Conservation (phyloP, 1,284 basidiomycete genomes). For the Cutaneotrichosporon sp. region DNA sequence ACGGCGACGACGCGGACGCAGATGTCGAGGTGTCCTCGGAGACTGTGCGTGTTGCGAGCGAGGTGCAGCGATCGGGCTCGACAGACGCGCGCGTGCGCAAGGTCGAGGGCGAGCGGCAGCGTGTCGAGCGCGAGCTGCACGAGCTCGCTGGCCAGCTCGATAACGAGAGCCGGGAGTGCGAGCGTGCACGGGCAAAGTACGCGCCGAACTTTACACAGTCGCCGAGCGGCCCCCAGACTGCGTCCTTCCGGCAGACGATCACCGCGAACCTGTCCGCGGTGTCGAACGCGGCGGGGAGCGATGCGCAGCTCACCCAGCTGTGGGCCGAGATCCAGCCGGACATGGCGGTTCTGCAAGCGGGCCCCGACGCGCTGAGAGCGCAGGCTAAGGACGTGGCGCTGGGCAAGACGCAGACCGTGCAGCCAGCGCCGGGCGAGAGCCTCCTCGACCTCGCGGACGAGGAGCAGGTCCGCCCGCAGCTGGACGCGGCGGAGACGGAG, state of each 20-base stretch:
- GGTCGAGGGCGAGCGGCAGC: slow-evolving; percentile 65
- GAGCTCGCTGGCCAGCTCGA: slow-evolving; percentile 67
- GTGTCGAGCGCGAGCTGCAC: slow-evolving; percentile 65
- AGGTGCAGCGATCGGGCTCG: slow-evolving; percentile 66
- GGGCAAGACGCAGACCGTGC: slow-evolving; percentile 51
- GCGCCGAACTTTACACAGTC: slow-evolving; percentile 86
- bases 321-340: slow-evolving; percentile 75
- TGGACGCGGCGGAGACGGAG: slow-evolving; percentile 59
- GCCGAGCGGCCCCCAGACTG: slow-evolving; percentile 75
- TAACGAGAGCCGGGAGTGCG: slow-evolving; percentile 76
- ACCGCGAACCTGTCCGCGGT: slow-evolving; percentile 75
- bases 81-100: slow-evolving; percentile 59
- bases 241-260: slow-evolving; percentile 73
- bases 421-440: slow-evolving; percentile 33
- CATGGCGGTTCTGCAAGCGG: slow-evolving; percentile 63
- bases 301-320: slow-evolving; percentile 70
- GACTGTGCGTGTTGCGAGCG: slow-evolving; percentile 74
- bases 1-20: slow-evolving; percentile 59
- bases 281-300: slow-evolving; percentile 74
- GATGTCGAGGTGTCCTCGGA: slow-evolving; percentile 66
- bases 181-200: slow-evolving; percentile 78
- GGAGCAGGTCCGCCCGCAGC: slow-evolving; percentile 49
- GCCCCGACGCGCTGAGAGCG: slow-evolving; percentile 59
- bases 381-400: slow-evolving; percentile 66
- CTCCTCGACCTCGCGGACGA: slow-evolving; percentile 62